Evolutionary conservation across 2,329 filamentous ascomycete species (phyloP).

Genomic region (Ophiostoma pallidulum): DNA sequence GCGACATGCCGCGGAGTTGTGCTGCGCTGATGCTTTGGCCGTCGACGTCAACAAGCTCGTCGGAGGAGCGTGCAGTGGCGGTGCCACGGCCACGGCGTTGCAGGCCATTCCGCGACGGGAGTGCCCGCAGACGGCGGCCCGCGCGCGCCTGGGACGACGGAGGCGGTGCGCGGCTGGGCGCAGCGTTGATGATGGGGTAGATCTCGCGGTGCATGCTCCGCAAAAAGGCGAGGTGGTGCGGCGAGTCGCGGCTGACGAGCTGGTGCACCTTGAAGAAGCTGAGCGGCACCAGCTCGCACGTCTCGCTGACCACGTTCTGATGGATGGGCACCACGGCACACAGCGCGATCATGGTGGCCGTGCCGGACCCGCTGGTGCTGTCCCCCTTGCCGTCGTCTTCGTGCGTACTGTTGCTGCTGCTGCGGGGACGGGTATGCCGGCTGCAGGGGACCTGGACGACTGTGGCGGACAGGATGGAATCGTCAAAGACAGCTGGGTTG

Average conservation of each 20-base stretch:
- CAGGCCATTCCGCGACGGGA: not conserved
- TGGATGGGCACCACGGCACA: conserved; percentile 41
- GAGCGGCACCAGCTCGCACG: conserved; percentile 39
- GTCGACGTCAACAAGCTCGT: not conserved
- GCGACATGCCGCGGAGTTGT: conserved; percentile 9
- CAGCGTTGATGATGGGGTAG: conserved; percentile 8
- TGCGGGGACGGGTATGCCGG: no score
- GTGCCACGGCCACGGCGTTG: not conserved
- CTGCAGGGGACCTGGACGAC: conserved; percentile 34
- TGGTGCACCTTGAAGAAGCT: conserved; percentile 37
- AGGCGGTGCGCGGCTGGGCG: not conserved
- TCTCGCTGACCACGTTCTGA: conserved; percentile 32
- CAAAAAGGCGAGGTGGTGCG: conserved; percentile 11
- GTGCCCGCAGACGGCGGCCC: not conserved
- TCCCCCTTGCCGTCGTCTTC: no score
- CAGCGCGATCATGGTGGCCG: conserved; percentile 31
- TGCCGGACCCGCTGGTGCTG: conserved; percentile 5
- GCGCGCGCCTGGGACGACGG: not conserved
- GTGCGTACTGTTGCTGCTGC: conserved; percentile 9
- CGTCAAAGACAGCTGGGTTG: conserved; percentile 34
- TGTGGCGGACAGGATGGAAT: conserved; percentile 35
- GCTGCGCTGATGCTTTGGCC: not conserved
- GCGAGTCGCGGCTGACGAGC: conserved; percentile 10
- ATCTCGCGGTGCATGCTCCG: conserved; percentile 13
- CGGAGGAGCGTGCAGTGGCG: not conserved